phyloP scores from a whole-genome alignment of 352 stramenopile species.

The Globisporangium iwayamae region DNA sequence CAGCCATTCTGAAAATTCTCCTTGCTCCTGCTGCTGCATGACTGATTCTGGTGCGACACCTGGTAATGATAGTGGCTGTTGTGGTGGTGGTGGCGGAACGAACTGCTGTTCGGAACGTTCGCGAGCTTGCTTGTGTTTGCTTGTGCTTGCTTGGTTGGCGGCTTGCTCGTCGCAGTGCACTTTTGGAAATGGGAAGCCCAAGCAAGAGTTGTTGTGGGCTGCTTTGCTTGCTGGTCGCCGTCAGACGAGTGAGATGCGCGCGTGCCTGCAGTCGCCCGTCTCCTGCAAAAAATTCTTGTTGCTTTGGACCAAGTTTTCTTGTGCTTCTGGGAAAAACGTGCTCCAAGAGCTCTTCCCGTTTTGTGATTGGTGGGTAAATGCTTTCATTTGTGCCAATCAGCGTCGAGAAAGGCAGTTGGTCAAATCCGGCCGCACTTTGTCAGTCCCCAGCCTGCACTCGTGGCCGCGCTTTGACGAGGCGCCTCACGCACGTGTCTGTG shows the following conservation, averaged over 20 bases:
- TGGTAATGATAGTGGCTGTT: conserved; percentile 5
- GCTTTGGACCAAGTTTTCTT: not conserved
- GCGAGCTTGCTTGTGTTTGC: not conserved
- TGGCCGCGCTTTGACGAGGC: not conserved
- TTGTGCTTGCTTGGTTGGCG: not conserved
- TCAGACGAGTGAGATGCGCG: not conserved
- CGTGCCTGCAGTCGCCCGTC: conserved; percentile 1
- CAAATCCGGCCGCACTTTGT: not conserved
- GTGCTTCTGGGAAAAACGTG: not conserved
- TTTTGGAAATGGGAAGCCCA: conserved; percentile 28
- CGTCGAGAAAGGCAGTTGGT: not conserved
- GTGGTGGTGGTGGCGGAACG: not conserved
- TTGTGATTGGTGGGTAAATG: not conserved
- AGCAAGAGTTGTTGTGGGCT: not conserved
- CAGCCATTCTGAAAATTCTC: conserved; percentile 53
- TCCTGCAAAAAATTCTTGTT: conserved; percentile 10
- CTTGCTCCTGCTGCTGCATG: not conserved
- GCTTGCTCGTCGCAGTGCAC: conserved; percentile 13
- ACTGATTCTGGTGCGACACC: conserved; percentile 2
- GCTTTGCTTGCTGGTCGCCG: not conserved
- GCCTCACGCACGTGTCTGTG: not conserved
- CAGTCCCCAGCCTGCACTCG: not conserved
- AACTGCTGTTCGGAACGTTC: not conserved
- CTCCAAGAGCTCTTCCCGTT: not conserved
- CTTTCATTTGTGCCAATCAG: not conserved